These are phyloP conservation scores for Cyclaneusma minus DNA, from an alignment of 2,329 filamentous ascomycete species.

Conservation along the genomic window DNA sequence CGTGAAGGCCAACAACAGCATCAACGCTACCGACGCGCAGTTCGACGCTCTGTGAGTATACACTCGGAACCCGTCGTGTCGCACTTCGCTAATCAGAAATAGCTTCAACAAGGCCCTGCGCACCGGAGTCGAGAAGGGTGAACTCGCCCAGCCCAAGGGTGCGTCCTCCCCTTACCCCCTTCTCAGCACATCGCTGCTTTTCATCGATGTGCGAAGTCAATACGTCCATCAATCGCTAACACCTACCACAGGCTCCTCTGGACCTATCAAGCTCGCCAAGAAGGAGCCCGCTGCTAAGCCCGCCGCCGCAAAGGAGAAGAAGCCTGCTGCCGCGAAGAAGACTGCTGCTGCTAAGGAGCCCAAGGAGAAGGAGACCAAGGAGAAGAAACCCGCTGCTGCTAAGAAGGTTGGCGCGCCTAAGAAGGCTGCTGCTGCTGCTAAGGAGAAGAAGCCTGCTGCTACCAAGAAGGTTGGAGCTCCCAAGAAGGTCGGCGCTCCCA, in stretches of 20 bases:
- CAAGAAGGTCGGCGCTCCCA: conserved; percentile 20
- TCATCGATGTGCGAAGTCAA: conserved; percentile 3
- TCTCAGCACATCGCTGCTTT: conserved; percentile 1
- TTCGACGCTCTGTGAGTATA: conserved; percentile 44
- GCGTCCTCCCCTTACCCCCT: conserved; percentile 1
- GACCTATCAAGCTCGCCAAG: conserved; percentile 58
- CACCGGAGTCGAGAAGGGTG: conserved; percentile 50
- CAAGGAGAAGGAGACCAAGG: conserved; percentile 20
- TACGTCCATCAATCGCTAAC: conserved; percentile 15
- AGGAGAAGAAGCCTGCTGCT: conserved; percentile 32
- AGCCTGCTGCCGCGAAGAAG: conserved; percentile 20
- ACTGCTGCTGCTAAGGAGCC: conserved; percentile 17
- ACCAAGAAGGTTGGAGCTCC: conserved; percentile 31
- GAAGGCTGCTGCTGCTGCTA: conserved; percentile 25
- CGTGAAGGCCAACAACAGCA: conserved; percentile 55
- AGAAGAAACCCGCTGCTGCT: conserved; percentile 18
- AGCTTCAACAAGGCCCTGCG: conserved; percentile 56
- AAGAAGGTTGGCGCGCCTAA: conserved; percentile 24
- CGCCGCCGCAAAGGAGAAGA: conserved; percentile 10
- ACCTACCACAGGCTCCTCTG: conserved; percentile 40
- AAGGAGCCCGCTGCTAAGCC: conserved; percentile 27
- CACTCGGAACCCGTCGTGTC: neutral
- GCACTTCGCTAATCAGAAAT: neutral
- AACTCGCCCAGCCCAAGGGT: conserved; percentile 61
- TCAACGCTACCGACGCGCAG: conserved; percentile 35